Conservation (phyloP, 805 yeast species). For the Maudiozyma bulderi region DNA sequence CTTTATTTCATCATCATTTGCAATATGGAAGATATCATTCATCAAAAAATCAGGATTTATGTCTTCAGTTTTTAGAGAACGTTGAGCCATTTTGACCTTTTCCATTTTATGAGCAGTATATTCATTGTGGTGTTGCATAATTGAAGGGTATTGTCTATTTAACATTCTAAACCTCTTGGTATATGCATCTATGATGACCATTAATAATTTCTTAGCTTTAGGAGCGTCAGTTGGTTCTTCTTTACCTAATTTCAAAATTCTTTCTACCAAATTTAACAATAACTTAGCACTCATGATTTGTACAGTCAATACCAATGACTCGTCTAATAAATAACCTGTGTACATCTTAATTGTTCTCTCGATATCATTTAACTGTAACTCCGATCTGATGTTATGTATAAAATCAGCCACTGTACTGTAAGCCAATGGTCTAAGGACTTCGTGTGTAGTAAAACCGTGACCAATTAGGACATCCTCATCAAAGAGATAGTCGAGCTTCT, state of each 20-base stretch:
- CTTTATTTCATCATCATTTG: conserved; percentile 16
- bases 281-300: conserved; percentile 96
- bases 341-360: conserved; percentile 81
- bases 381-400: conserved; percentile 82
- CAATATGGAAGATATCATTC: conserved; percentile 22
- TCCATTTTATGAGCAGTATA: conserved; percentile 38
- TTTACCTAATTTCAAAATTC: conserved; percentile 59
- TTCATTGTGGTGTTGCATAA: conserved; percentile 50
- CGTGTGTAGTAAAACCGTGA: conserved; percentile 83
- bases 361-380: conserved; percentile 70
- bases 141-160: conserved; percentile 60
- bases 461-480: conserved; percentile 86
- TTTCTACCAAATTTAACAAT: conserved; percentile 76
- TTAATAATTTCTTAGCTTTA: conserved; percentile 55
- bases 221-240: conserved; percentile 65
- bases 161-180: conserved; percentile 70
- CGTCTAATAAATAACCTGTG: conserved; percentile 72
- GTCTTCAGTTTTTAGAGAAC: conserved; percentile 26
- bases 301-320: conserved; percentile 73
- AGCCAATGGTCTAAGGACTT: conserved; percentile 84
- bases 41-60: conserved; percentile 33
- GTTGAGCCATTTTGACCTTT: conserved; percentile 34
- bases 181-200: conserved; percentile 81
- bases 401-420: conserved; percentile 94
- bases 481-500: conserved; percentile 75